Evolutionary conservation across 345 rosid genomes (phyloP), one percentile per base, ranked within the genome.

Genomic region (Syzygium oleosum): DNA sequence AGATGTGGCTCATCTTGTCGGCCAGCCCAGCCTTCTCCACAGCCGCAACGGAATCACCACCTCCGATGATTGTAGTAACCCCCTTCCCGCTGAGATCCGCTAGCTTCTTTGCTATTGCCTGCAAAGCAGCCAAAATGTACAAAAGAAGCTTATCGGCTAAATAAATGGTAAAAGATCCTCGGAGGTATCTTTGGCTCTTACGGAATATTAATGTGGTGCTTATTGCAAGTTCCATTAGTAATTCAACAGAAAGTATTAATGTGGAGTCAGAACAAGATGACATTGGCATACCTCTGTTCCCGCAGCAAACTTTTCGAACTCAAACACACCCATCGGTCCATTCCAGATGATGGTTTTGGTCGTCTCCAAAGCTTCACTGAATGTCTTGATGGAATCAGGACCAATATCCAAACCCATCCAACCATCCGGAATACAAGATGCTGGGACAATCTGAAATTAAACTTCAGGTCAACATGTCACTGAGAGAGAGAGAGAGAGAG

Each of bases 331-430:
- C 99, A 96, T 96, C 6, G 99, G 99, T 91, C 99, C 99, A 89
- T 97, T 97, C 99, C 99, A 97, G 53, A 97, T 97, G 43, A 97
- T 84, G 53, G 99, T 94, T 86, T 97, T 91, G 79, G 98, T 93
- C 8, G 94, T 92, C 85, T 94, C 98, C 89, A 97, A 84, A 83
- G 95, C 90, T 87, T 93, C 94, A 53, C 88, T 90, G 92, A 97
- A 97, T 85, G 95, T 92, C 93, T 93, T 92, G 86, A 94, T 88
- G 65, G 96, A 90, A 90, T 97, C 96, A 12, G 99, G 99, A 88
- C 99, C 99, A 5, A 96, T 90, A 92, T 97, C 99, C 92, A 97
- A 90, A 85, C 99, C 99, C 98, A 97, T 96, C 99, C 99, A 97
- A 4, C 97, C 97, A 90, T 95, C 98, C 7, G 96, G 95, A 87